These are phyloP conservation scores for Ophiocytium majus DNA, from an alignment of 352 stramenopile species.

Conservation along the genomic window DNA sequence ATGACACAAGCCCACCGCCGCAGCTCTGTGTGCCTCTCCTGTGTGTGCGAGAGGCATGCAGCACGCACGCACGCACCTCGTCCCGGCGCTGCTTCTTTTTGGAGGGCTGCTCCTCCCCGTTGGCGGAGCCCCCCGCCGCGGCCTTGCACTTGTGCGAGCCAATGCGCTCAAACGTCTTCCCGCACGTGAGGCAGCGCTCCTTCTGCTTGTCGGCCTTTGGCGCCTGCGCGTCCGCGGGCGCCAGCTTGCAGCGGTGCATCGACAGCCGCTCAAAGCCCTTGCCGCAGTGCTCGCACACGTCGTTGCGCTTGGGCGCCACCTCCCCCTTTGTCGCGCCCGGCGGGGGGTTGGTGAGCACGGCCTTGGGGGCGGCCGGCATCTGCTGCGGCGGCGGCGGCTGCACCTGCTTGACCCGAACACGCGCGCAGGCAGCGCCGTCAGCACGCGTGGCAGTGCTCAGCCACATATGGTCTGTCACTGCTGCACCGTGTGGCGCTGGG, in stretches of 20 bases:
- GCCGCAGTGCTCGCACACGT: not conserved
- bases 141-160: not conserved
- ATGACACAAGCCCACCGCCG: too few relatives aligned
- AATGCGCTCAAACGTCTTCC: not conserved
- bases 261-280: not conserved
- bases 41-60: too few relatives aligned
- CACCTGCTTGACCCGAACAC: too few relatives aligned
- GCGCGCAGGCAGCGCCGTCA: too few relatives aligned
- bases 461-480: too few relatives aligned
- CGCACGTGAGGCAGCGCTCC: not conserved
- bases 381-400: not conserved
- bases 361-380: not conserved
- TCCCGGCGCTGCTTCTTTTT: too few relatives aligned
- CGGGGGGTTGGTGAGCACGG: not conserved
- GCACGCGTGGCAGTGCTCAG: too few relatives aligned
- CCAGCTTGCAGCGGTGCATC: slow-evolving; percentile 2
- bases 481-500: too few relatives aligned
- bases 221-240: not conserved
- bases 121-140: too few relatives aligned
- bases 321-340: not conserved
- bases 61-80: too few relatives aligned
- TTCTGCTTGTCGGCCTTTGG: not conserved
- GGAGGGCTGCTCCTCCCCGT: too few relatives aligned
- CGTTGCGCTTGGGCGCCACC: not conserved
- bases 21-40: too few relatives aligned